A percentile compares a stretch with the other conserved stretches of the same genome.
Conservation (phyloP, 768 basidiomycete species). For the Leccinellum rugosiceps region DNA sequence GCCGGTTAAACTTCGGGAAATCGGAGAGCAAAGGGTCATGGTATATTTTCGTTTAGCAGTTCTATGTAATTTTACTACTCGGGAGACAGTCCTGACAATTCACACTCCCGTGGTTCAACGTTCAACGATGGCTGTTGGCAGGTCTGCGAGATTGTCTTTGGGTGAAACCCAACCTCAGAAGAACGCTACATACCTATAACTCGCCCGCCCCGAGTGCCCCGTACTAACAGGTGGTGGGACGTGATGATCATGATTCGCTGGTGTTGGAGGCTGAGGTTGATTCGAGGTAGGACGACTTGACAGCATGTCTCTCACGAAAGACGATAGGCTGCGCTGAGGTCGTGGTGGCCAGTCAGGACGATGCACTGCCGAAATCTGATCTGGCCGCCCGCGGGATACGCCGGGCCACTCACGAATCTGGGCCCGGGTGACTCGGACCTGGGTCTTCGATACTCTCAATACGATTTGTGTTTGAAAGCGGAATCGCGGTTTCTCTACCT, state of each 20-base stretch:
- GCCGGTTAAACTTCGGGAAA: neutral
- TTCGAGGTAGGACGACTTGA: neutral
- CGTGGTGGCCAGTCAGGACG: neutral
- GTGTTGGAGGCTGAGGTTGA: neutral
- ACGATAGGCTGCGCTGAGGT: neutral
- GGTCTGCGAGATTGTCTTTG: neutral
- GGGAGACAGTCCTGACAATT: neutral
- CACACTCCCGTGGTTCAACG: neutral
- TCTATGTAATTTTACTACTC: neutral
- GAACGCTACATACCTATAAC: neutral
- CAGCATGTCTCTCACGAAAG: neutral
- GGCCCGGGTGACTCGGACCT: no score
- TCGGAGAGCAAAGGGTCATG: no score
- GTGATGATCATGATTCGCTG: neutral
- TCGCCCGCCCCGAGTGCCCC: neutral
- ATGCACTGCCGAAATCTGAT: accelerated
- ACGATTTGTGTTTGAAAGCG: neutral
- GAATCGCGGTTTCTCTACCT: conserved; percentile 1
- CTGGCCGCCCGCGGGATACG: neutral
- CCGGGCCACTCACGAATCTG: no score
- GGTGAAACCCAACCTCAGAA: neutral
- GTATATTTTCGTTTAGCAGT: no score
- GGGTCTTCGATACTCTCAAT: neutral
- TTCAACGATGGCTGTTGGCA: neutral
- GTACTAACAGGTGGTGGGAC: neutral